These are phyloP conservation scores for Trichoderma endophyticum DNA, from an alignment of 2,329 filamentous ascomycete genomes.

Conservation along the genomic window DNA sequence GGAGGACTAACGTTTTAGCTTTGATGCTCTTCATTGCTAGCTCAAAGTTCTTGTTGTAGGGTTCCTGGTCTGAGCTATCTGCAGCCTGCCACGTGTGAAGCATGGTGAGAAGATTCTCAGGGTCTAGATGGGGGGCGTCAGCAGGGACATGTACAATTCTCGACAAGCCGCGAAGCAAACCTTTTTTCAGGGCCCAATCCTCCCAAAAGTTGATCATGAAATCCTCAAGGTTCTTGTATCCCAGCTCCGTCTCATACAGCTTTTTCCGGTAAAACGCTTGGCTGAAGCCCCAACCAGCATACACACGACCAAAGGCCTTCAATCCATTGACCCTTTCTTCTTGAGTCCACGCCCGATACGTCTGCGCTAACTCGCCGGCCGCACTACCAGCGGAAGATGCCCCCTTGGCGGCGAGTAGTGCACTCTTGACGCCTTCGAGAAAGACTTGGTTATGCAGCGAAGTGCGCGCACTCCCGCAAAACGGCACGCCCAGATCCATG, in stretches of 20 bases:
- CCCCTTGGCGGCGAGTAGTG: conserved; percentile 41
- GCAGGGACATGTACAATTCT: not conserved
- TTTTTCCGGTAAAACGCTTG: conserved; percentile 74
- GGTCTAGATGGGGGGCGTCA: conserved; percentile 42
- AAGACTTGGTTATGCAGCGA: conserved; percentile 53
- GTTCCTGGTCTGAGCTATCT: conserved; percentile 65
- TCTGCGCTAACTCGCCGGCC: conserved; percentile 28
- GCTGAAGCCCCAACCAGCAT: conserved; percentile 79
- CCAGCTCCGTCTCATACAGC: conserved; percentile 62
- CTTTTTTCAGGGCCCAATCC: conserved; percentile 65
- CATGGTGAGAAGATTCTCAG: conserved; percentile 73
- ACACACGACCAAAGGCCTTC: conserved; percentile 70
- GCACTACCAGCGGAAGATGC: conserved; percentile 49
- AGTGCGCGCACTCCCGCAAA: conserved; percentile 50
- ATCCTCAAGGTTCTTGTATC: conserved; percentile 66
- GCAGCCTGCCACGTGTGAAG: conserved; percentile 75
- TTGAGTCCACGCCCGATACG: conserved; percentile 37
- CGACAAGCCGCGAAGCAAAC: conserved; percentile 30
- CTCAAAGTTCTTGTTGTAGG: conserved; percentile 64
- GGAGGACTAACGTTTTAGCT: conserved; percentile 68
- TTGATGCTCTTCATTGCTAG: conserved; percentile 67
- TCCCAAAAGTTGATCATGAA: conserved; percentile 78
- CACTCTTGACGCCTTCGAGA: conserved; percentile 51
- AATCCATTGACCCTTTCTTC: conserved; percentile 44
- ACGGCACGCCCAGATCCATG: conserved; percentile 42